Conservation (phyloP, 805 yeast genomes). For the Ogataea henricii region DNA sequence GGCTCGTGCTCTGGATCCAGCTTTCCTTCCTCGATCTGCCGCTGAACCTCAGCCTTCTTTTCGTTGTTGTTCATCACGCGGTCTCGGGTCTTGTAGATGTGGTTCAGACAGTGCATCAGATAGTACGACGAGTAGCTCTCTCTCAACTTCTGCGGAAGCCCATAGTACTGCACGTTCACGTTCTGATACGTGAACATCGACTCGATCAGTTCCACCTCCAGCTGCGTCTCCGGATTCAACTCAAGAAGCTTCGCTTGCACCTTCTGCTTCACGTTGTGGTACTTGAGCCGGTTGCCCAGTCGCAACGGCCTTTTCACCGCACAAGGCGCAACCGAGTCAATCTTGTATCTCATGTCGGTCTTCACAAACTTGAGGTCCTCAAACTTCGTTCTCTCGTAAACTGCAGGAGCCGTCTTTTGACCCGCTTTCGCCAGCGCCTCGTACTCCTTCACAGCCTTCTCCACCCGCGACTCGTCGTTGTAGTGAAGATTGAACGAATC, state of each 20-base stretch:
- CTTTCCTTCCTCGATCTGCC: constrained; percentile 38
- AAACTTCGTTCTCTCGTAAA: constrained; percentile 8
- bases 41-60: constrained; percentile 46
- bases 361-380: constrained; percentile 33
- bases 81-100: constrained; percentile 84
- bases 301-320: constrained; percentile 10
- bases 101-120: constrained; percentile 75
- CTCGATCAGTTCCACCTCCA: constrained; percentile 57
- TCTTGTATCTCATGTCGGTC: constrained; percentile 33
- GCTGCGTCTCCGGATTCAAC: constrained; percentile 34
- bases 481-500: constrained; percentile 86
- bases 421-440: constrained; percentile 20
- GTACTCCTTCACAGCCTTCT: constrained; percentile 30
- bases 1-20: constrained; percentile 41
- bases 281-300: constrained; percentile 18
- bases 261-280: constrained; percentile 51
- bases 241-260: constrained; percentile 39
- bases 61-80: constrained; percentile 76
- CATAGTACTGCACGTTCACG: constrained; percentile 54
- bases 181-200: constrained; percentile 77
- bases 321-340: constrained; percentile 8
- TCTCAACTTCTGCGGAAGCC: constrained; percentile 43
- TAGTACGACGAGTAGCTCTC: constrained; percentile 59
- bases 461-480: constrained; percentile 48
- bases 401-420: constrained; percentile 8